Evolutionary conservation across 2,329 filamentous ascomycete species (phyloP), one percentile per base, ranked within the genome.

Genomic region (Ascochyta clinopodiicola): DNA sequence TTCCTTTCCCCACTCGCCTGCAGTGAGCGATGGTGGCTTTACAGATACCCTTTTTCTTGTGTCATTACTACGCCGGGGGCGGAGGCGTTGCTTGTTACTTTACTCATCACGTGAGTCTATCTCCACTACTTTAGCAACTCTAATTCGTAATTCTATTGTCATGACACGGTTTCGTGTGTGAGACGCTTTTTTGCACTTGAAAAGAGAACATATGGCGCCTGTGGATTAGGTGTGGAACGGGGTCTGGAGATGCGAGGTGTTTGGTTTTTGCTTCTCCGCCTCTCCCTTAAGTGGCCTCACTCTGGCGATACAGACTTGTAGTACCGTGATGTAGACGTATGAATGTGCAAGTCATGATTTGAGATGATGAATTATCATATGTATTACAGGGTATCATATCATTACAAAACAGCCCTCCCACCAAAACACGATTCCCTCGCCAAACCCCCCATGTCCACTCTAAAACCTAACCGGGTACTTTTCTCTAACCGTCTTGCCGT

Each of bases 401-500:
- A 29, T 21, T 5, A 24, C 19, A 2, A 31, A 10, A 10, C 19
- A 4, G 15, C n/a, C 3, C 22, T 2, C 8, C 21, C 19, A 9
- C 10, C 17, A 17, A 17, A 17, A 17, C 17, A 17, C 25, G 22
- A 6, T 8, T 9, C 7, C 10, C 13, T 5, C 2, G 17, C 8
- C 4, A n/a, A 21, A 22, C 7, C 22, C 22, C 10, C 35, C 37
- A 13, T 40, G 2, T 2, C 38, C 22, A n/a, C 2, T 15, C 32
- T 40, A 57, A 34, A 72, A 17, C 34, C 68, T 64, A 2, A 73
- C 59, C 15, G 70, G 70, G 35, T 47, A 71, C 56, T 36, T 72
- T 50, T 70, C 68, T 25, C 71, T 51, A 22, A 76, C 46, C 5
- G 35, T 35, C 43, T 67, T 70, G 0, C 75, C 75, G 55, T 74